These are phyloP conservation scores for Leishmania turanica DNA, from an alignment of 208 protist species.

Conservation along the genomic window DNA sequence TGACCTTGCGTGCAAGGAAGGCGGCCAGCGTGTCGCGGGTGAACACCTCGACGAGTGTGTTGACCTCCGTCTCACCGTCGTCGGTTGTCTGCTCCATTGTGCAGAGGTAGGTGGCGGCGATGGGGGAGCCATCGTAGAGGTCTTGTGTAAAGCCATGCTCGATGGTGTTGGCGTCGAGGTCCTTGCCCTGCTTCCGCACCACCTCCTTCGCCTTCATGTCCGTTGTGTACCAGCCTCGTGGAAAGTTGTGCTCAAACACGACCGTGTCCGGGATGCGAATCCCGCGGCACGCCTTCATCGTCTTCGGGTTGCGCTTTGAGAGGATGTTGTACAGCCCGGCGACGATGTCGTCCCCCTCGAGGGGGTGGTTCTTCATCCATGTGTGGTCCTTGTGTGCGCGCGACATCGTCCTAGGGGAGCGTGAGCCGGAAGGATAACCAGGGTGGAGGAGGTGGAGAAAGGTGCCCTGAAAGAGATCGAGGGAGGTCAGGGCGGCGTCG, in stretches of 20 bases:
- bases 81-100: constrained; percentile 53
- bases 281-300: constrained; percentile 77
- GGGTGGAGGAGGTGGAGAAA: neutral
- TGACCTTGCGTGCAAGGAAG: constrained; percentile 81
- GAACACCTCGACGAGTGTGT: constrained; percentile 83
- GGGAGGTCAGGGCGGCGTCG: neutral
- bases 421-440: neutral
- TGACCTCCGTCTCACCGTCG: constrained; percentile 49
- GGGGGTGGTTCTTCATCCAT: constrained; percentile 90
- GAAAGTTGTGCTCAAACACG: constrained; percentile 92
- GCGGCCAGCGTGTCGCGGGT: constrained; percentile 77
- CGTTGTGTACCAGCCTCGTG: constrained; percentile 87
- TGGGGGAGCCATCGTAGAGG: constrained; percentile 49
- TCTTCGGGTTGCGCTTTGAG: constrained; percentile 83
- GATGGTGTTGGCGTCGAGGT: constrained; percentile 86
- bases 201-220: constrained; percentile 83
- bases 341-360: constrained; percentile 83
- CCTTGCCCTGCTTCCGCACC: constrained; percentile 85
- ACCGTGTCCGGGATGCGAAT: constrained; percentile 87
- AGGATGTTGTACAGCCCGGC: constrained; percentile 85
- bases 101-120: constrained; percentile 78
- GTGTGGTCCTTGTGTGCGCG: constrained; percentile 40
- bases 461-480: neutral
- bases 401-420: constrained; percentile 28
- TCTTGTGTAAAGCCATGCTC: constrained; percentile 60